A percentile compares a stretch with the other conserved stretches of the same genome.
Evolutionary conservation across 2,329 filamentous ascomycete species (phyloP).

Genomic region (Malbranchea cinnamomea): DNA sequence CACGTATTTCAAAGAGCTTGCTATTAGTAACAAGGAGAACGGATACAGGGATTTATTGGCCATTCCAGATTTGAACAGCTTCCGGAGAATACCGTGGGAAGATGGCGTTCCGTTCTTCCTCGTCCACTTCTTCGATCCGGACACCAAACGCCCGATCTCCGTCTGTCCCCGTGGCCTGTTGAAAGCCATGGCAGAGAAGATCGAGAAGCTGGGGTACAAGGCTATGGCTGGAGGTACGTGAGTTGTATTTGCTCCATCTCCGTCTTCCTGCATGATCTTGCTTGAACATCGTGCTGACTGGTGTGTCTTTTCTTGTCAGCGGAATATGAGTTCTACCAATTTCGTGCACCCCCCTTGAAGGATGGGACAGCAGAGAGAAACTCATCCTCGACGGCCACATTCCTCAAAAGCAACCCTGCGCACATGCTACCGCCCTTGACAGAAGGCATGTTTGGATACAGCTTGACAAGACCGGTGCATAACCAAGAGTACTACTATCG

Average conservation of each 20-base stretch:
- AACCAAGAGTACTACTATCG: constrained; percentile 90
- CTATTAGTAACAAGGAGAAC: constrained; percentile 79
- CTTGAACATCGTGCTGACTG: neutral
- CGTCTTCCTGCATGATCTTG: neutral
- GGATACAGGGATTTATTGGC: constrained; percentile 79
- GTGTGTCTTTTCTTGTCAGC: constrained; percentile 36
- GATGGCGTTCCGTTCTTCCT: constrained; percentile 73
- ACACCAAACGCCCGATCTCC: constrained; percentile 54
- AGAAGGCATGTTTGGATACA: constrained; percentile 94
- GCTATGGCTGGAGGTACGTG: constrained; percentile 77
- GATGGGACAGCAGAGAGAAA: constrained; percentile 39
- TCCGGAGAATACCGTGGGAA: constrained; percentile 82
- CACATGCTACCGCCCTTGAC: constrained; percentile 64
- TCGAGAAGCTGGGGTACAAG: constrained; percentile 53
- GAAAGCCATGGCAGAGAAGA: constrained; percentile 50
- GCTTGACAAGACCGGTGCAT: constrained; percentile 68
- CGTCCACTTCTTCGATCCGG: constrained; percentile 69
- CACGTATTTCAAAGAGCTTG: constrained; percentile 73
- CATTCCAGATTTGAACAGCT: constrained; percentile 61
- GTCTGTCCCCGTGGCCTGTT: constrained; percentile 69
- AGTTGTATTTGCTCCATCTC: constrained; percentile 8
- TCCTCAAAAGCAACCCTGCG: constrained; percentile 58
- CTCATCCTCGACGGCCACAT: constrained; percentile 55
- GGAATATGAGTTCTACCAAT: constrained; percentile 93
- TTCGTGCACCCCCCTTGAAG: constrained; percentile 47